Percentiles rank a stretch among this genome's conserved stretches.
Evolutionary conservation across 345 rosid genomes (phyloP).

Genomic region (Arabis hirsuta): DNA sequence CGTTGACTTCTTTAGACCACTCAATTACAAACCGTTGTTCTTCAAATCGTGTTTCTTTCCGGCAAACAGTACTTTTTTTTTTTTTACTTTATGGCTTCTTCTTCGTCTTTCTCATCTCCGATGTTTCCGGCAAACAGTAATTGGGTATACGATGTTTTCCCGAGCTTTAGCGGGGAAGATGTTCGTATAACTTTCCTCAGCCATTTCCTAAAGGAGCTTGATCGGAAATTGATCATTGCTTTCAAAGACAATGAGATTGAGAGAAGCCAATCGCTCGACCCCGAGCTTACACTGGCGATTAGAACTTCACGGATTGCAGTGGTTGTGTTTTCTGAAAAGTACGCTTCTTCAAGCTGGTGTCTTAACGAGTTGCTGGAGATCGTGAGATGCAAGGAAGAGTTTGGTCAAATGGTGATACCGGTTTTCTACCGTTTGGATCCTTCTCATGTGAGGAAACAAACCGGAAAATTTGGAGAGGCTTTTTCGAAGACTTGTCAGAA

Average conservation of each 20-base stretch:
- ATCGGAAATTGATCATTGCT: neutral
- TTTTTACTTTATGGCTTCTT: too few species aligned
- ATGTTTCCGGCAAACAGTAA: too few species aligned
- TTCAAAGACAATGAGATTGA: neutral
- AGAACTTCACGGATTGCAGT: neutral
- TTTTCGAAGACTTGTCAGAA: neutral
- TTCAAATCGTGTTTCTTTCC: too few species aligned
- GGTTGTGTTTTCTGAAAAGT: neutral
- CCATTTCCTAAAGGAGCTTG: constrained; percentile 12
- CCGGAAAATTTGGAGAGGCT: neutral
- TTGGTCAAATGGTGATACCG: neutral
- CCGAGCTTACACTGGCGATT: neutral
- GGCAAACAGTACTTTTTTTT: too few species aligned
- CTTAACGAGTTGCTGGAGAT: constrained; percentile 11
- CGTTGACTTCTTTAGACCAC: too few species aligned
- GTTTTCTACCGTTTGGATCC: constrained; percentile 28
- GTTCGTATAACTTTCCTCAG: neutral
- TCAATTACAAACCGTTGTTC: too few species aligned
- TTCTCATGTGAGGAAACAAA: constrained; percentile 1
- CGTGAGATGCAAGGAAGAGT: neutral
- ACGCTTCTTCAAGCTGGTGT: constrained; percentile 14
- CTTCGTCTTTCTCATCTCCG: too few species aligned
- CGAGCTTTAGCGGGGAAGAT: constrained; percentile 7
- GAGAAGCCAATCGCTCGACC: neutral
- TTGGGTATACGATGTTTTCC: neutral